These are phyloP conservation scores for Botryobasidium botryosum DNA, from an alignment of 768 basidiomycete species.

Conservation along the genomic window DNA sequence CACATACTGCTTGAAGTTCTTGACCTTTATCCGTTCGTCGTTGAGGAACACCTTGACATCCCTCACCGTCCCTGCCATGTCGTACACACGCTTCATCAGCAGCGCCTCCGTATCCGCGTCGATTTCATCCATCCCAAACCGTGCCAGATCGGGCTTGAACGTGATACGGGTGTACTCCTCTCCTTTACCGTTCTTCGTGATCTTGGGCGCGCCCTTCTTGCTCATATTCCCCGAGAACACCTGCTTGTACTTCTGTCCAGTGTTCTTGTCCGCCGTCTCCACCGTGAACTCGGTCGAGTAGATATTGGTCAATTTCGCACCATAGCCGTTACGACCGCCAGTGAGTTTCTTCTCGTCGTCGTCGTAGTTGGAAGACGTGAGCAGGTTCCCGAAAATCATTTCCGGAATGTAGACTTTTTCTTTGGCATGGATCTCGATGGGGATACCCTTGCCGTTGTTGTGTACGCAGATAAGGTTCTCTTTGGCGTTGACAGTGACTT, in stretches of 20 bases:
- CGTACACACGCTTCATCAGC: constrained; percentile 86
- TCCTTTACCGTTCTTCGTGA: constrained; percentile 71
- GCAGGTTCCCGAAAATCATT: constrained; percentile 88
- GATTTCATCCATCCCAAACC: constrained; percentile 83
- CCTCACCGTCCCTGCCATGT: constrained; percentile 89
- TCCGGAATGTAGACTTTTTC: constrained; percentile 95
- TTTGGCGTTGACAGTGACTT: constrained; percentile 73
- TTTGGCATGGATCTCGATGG: constrained; percentile 84
- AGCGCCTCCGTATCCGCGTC: constrained; percentile 84
- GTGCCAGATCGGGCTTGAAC: constrained; percentile 78
- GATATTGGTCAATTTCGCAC: constrained; percentile 95
- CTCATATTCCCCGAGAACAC: constrained; percentile 91
- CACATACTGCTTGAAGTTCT: constrained; percentile 93
- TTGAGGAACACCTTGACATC: constrained; percentile 89
- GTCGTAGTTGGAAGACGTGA: constrained; percentile 94
- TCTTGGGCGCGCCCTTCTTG: constrained; percentile 74
- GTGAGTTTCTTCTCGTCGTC: constrained; percentile 98
- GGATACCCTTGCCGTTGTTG: constrained; percentile 94
- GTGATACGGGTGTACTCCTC: constrained; percentile 90
- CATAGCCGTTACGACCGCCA: constrained; percentile 96
- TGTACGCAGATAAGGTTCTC: constrained; percentile 75
- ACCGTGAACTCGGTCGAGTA: constrained; percentile 93
- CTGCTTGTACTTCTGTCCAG: constrained; percentile 83
- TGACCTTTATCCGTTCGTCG: constrained; percentile 80
- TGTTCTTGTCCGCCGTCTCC: constrained; percentile 84